Percentiles rank a stretch among this genome's conserved stretches.
Conservation (phyloP, 1,139 yeast genomes). For the Diutina ranongensis region DNA sequence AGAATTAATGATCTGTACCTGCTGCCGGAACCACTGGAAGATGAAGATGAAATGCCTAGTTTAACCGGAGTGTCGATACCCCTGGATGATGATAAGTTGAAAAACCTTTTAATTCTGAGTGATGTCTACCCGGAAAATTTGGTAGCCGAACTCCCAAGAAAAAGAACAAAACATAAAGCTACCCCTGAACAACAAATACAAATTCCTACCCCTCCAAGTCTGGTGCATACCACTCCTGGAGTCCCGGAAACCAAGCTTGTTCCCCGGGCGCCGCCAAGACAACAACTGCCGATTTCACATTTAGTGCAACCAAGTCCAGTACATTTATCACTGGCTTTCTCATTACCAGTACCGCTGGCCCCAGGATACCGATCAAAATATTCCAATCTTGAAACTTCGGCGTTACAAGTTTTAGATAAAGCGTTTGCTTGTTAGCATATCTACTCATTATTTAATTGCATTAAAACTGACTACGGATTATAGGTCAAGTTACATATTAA, state of each 20-base stretch:
- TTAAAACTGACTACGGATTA: too few species aligned
- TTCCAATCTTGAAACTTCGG: background rate
- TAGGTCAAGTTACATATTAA: too few species aligned
- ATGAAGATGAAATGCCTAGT: background rate
- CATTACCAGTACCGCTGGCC: conserved; percentile 5
- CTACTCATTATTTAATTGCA: too few species aligned
- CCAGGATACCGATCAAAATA: conserved; percentile 1
- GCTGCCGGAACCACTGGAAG: background rate
- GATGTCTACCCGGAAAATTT: conserved; percentile 1
- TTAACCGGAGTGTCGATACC: background rate
- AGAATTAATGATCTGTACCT: background rate
- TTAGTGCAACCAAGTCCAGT: background rate
- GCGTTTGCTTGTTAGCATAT: background rate
- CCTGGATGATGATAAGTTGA: background rate
- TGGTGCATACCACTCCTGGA: background rate
- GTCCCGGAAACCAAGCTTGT: background rate
- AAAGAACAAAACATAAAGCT: background rate
- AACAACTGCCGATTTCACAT: background rate
- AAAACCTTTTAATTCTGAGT: background rate
- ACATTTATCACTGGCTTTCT: background rate
- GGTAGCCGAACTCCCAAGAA: background rate
- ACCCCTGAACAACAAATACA: background rate
- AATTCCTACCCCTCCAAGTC: background rate
- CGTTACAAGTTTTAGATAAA: conserved; percentile 1
- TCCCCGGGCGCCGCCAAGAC: background rate